These are phyloP conservation scores for Xylaria telfairii DNA, from an alignment of 495 filamentous ascomycete species.

Conservation along the genomic window DNA sequence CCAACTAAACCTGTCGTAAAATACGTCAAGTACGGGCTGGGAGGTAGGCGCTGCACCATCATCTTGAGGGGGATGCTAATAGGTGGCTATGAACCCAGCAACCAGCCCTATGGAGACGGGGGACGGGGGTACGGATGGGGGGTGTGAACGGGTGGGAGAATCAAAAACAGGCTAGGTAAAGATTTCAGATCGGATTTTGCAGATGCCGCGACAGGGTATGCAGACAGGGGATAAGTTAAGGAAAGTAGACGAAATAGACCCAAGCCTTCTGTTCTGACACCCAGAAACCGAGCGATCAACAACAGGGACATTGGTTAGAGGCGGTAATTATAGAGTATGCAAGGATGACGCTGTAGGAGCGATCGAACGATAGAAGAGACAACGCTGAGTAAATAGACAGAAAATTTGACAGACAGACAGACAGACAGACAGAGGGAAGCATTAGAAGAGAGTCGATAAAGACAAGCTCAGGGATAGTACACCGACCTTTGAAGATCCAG, in stretches of 20 bases:
- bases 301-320: slow-evolving; percentile 3
- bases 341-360: background rate
- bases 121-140: slow-evolving; percentile 8
- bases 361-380: background rate
- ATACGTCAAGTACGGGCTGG: slow-evolving; percentile 3
- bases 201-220: slow-evolving; percentile 29
- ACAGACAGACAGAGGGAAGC: background rate
- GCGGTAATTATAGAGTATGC: slow-evolving; percentile 1
- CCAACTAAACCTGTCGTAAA: slow-evolving; percentile 4
- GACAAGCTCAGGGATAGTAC: slow-evolving; percentile 19
- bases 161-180: slow-evolving; percentile 25
- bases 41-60: slow-evolving; percentile 13
- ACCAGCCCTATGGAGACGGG: slow-evolving; percentile 29
- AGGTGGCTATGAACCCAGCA: slow-evolving; percentile 5
- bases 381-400: background rate
- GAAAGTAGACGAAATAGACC: slow-evolving; percentile 17
- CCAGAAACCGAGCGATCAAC: background rate
- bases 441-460: slow-evolving; percentile 10
- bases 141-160: slow-evolving; percentile 29
- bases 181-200: slow-evolving; percentile 27
- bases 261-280: slow-evolving; percentile 9
- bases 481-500: slow-evolving; percentile 29
- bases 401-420: background rate
- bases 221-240: slow-evolving; percentile 24
- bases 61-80: slow-evolving; percentile 3